These are phyloP conservation scores for Strobilomyces echinocephalus DNA, from an alignment of 768 basidiomycete genomes.

Conservation along the genomic window DNA sequence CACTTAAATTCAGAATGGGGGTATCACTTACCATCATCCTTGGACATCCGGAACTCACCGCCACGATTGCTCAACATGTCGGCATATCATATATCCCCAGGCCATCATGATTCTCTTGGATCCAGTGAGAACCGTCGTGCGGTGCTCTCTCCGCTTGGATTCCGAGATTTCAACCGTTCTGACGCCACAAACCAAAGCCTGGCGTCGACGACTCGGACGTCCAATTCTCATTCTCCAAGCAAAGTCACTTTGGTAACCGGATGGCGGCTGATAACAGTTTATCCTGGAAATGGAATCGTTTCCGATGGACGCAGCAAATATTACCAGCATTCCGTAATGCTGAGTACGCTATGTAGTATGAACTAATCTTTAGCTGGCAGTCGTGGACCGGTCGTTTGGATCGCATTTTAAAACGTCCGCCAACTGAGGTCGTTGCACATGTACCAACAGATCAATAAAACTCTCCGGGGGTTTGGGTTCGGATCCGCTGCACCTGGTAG, in stretches of 20 bases:
- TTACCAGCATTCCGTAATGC: not conserved
- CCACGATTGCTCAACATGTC: not conserved
- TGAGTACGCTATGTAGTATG: not conserved
- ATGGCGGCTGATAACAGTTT: not conserved
- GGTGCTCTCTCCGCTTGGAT: not conserved
- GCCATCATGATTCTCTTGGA: not conserved
- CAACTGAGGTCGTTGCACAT: not conserved
- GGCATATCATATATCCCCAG: not conserved
- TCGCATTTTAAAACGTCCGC: not conserved
- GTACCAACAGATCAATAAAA: no score
- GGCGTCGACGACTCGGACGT: not conserved
- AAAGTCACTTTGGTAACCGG: not conserved
- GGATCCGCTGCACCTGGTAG: not conserved
- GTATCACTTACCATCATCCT: not conserved
- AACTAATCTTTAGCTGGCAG: not conserved
- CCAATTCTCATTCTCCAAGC: not conserved
- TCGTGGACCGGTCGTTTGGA: not conserved
- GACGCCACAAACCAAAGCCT: not conserved
- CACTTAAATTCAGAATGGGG: no score
- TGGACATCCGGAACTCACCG: no score
- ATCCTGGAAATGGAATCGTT: not conserved
- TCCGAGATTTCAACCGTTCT: not conserved
- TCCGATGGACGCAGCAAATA: not conserved
- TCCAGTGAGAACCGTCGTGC: no score
- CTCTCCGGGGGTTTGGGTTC: no score